Base-by-base conservation (phyloP, 2,329 filamentous ascomycete genomes). In the Aspergillus brunneoviolaceus region DNA sequence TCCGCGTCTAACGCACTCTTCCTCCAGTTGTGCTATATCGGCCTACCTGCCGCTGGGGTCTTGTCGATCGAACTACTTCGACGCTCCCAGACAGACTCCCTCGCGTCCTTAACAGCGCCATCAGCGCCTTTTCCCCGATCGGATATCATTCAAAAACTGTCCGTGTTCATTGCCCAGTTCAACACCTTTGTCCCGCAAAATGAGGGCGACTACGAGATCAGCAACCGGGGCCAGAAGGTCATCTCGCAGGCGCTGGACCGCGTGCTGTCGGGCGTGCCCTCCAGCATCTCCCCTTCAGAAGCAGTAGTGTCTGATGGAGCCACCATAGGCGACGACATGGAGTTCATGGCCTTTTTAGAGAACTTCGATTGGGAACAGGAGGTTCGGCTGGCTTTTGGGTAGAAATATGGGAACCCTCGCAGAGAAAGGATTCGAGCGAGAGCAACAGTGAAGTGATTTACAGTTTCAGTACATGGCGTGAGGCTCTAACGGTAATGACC, bases 41-140 rank as follows among this genome's bases (percentile, higher is more conserved):
- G 67, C n/a, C 67, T 70, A 5, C 67, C 67, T 14, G 65, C 60
- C n/a, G 67, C 67, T 1, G 67, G 62, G 4, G 60, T 64, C 12
- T 59, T 70, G 1, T 65, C 65, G 2, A 63, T 59, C 10, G 64
- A 70, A 47, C 55, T 70, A 4, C 66, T 70, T 39, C 65, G 65
- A 45, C 63, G 59, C n/a, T 65, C 62, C 2, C 65, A 63, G 23
- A 25, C n/a, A n/a, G n/a, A n/a, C n/a, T n/a, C n/a, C n/a, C n/a
- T n/a, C n/a, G n/a, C n/a, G n/a, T n/a, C n/a, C n/a, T n/a, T n/a
- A n/a, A n/a, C n/a, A n/a, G n/a, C n/a, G n/a, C n/a, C n/a, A n/a
- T n/a, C n/a, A n/a, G n/a, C n/a, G n/a, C n/a, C n/a, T n/a, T n/a
- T n/a, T n/a, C 64, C 67, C 3, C 63, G 67, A 16, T 65, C 67